Evolutionary conservation across 176 grass and related monocot species (phyloP).

Genomic region (Triticum urartu): DNA sequence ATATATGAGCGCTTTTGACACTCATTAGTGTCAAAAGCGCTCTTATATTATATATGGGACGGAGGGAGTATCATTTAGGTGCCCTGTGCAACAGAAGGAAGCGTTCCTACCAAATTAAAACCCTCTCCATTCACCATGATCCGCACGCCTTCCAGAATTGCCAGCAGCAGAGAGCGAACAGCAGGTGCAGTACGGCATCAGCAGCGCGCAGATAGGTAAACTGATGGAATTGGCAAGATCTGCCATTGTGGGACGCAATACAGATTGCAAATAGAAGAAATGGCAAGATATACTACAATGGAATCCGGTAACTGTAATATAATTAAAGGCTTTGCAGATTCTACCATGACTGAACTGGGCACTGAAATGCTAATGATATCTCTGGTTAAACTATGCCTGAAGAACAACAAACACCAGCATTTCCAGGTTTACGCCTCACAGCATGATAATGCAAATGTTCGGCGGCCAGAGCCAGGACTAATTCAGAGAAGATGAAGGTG

Average conservation of each 20-base stretch:
- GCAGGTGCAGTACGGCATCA: background rate
- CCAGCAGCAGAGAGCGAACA: background rate
- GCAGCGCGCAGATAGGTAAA: background rate
- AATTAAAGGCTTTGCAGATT: too few relatives aligned
- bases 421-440: slow-evolving; percentile 47
- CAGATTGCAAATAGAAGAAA: slow-evolving; percentile 51
- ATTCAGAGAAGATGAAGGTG: slow-evolving; percentile 70
- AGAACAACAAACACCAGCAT: background rate
- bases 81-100: slow-evolving; percentile 30
- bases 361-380: slow-evolving; percentile 14
- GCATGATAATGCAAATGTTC: slow-evolving; percentile 62
- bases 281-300: too few relatives aligned
- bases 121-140: background rate
- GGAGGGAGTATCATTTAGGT: background rate
- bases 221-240: slow-evolving; percentile 44
- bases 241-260: slow-evolving; percentile 56
- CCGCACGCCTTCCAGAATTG: background rate
- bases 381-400: background rate
- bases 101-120: background rate
- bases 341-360: slow-evolving; percentile 11
- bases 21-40: too few relatives aligned
- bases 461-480: slow-evolving; percentile 59
- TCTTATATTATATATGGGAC: too few relatives aligned
- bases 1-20: too few relatives aligned
- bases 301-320: too few relatives aligned